Evolutionary conservation across 139 green algal genomes (phyloP).

Genomic region (Chlamydomonas applanata): DNA sequence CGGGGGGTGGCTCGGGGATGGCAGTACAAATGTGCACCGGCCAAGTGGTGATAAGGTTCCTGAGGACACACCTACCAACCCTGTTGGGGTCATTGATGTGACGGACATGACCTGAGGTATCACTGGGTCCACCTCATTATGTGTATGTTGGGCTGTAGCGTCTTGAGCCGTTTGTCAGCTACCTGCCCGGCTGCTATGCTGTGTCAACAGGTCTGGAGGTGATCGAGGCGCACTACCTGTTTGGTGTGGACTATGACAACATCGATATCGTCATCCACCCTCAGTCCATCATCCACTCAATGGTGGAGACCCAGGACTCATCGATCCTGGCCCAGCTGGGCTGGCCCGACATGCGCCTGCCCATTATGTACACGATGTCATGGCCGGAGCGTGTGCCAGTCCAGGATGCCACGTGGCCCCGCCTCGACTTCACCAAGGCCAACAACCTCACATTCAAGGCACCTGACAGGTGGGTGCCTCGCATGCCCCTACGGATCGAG

Average conservation of each 20-base stretch:
- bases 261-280: constrained; percentile 99
- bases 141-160: constrained; percentile 41
- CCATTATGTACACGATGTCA: constrained; percentile 98
- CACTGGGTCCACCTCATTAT: too few relatives aligned
- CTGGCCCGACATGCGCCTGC: constrained; percentile 98
- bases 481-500: too few relatives aligned
- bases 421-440: constrained; percentile 92
- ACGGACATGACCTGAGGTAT: too few relatives aligned
- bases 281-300: constrained; percentile 99
- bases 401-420: constrained; percentile 86
- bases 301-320: constrained; percentile 96
- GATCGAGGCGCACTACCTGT: constrained; percentile 94
- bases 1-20: too few relatives aligned
- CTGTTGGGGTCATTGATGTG: too few relatives aligned
- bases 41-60: too few relatives aligned
- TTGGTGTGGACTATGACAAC: constrained; percentile 94
- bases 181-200: too few relatives aligned
- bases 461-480: constrained; percentile 12
- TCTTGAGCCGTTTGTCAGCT: too few relatives aligned
- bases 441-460: constrained; percentile 92
- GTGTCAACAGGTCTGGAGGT: constrained; percentile 26
- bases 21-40: too few relatives aligned
- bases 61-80: too few relatives aligned
- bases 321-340: constrained; percentile 95
- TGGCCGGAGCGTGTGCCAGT: constrained; percentile 88